Percentiles rank a stretch among this genome's conserved stretches.
Evolutionary conservation across 345 rosid species (phyloP).

Genomic region (Pistacia atlantica): DNA sequence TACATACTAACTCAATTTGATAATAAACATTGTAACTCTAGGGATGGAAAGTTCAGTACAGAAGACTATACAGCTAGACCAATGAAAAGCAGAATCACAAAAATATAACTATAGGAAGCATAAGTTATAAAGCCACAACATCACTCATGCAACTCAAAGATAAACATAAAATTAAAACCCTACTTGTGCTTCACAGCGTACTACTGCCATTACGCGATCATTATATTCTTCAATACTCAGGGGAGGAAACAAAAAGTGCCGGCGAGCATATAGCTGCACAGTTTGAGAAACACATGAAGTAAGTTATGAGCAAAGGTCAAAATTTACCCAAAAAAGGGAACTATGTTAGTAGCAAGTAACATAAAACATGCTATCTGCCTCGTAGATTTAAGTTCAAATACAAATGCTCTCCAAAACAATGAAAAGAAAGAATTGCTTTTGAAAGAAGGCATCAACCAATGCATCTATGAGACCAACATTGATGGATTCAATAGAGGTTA

Average conservation of each 20-base stretch:
- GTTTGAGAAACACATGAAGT: constrained; percentile 20
- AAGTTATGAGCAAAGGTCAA: constrained; percentile 6
- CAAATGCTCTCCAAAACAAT: neutral
- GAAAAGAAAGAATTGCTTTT: neutral
- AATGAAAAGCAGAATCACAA: neutral
- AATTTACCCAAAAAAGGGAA: neutral
- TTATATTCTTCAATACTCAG: constrained; percentile 79
- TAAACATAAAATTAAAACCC: neutral
- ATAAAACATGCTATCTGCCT: neutral
- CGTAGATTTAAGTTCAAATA: neutral
- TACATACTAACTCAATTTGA: constrained; percentile 4
- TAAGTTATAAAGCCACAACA: neutral
- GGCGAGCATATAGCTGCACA: constrained; percentile 78
- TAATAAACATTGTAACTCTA: neutral
- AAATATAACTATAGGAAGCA: neutral
- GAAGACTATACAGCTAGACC: neutral
- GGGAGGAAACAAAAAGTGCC: constrained; percentile 87
- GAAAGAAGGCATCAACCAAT: neutral
- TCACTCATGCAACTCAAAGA: neutral
- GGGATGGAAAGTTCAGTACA: neutral
- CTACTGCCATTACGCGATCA: constrained; percentile 76
- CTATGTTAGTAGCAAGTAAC: neutral
- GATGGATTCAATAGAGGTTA: too few species aligned
- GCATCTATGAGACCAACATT: too few species aligned
- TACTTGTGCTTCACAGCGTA: constrained; percentile 94